These are phyloP conservation scores for Knoxdaviesia proteae DNA, from an alignment of 2,329 filamentous ascomycete species.

Conservation along the genomic window DNA sequence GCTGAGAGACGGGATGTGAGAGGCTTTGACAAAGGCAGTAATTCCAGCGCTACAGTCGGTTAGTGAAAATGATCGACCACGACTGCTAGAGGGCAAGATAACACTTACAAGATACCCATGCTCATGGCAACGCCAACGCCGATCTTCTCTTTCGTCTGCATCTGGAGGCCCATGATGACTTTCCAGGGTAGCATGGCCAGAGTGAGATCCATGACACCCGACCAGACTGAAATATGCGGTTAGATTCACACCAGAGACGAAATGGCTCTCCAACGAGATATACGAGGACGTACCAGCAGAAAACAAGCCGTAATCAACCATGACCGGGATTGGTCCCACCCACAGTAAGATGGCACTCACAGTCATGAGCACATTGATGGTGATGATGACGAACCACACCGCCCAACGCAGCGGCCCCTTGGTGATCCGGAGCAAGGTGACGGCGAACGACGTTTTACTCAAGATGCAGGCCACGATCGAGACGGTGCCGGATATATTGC, in stretches of 20 bases:
- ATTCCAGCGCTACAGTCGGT: slow-evolving; percentile 10
- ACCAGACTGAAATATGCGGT: slow-evolving; percentile 9
- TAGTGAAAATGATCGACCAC: not conserved
- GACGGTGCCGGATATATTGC: slow-evolving; percentile 7
- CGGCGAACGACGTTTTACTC: slow-evolving; percentile 13
- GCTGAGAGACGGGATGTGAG: slow-evolving; percentile 7
- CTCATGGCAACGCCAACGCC: slow-evolving; percentile 20
- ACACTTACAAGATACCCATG: slow-evolving; percentile 18
- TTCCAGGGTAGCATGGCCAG: slow-evolving; percentile 19
- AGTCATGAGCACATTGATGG: slow-evolving; percentile 8
- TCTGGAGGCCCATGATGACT: slow-evolving; percentile 17
- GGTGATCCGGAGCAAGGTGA: slow-evolving; percentile 11
- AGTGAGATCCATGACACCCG: slow-evolving; percentile 17
- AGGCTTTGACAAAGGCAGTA: slow-evolving; percentile 13
- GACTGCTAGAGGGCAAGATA: not conserved
- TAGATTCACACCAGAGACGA: not conserved
- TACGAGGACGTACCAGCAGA: slow-evolving; percentile 3
- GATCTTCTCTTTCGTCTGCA: slow-evolving; percentile 18
- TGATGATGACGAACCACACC: slow-evolving; percentile 10
- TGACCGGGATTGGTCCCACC: slow-evolving; percentile 1
- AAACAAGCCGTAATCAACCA: slow-evolving; percentile 6
- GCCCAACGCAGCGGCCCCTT: slow-evolving; percentile 5
- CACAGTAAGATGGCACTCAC: slow-evolving; percentile 7
- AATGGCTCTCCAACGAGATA: not conserved
- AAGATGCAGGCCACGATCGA: slow-evolving; percentile 10